A percentile compares a stretch with the other conserved stretches of the same genome.
These are phyloP conservation scores for Yamadazyma sp. DNA, from an alignment of 805 yeast genomes.

Conservation along the genomic window DNA sequence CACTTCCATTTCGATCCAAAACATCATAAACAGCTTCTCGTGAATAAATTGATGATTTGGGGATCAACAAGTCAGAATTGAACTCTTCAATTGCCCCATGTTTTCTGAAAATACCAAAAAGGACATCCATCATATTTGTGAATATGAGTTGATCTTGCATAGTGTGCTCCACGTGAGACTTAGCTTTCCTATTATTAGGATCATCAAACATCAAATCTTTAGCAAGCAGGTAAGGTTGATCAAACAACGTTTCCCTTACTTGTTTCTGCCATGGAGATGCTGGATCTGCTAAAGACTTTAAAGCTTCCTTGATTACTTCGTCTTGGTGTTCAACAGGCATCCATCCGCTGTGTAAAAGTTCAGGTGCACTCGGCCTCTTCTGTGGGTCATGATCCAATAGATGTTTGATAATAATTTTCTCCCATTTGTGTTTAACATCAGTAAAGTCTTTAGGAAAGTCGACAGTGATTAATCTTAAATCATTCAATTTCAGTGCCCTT, in stretches of 20 bases:
- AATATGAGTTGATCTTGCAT: slow-evolving; percentile 54
- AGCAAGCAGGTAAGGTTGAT: slow-evolving; percentile 82
- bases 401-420: slow-evolving; percentile 63
- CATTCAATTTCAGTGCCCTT: slow-evolving; percentile 69
- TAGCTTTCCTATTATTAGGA: slow-evolving; percentile 25
- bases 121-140: slow-evolving; percentile 57
- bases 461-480: slow-evolving; percentile 57
- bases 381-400: slow-evolving; percentile 78
- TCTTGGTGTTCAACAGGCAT: slow-evolving; percentile 90
- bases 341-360: slow-evolving; percentile 74
- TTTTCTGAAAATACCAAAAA: slow-evolving; percentile 60
- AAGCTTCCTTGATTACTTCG: slow-evolving; percentile 82
- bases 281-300: slow-evolving; percentile 82
- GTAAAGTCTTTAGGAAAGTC: slow-evolving; percentile 73
- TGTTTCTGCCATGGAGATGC: slow-evolving; percentile 94
- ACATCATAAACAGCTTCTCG: slow-evolving; percentile 73
- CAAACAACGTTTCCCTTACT: slow-evolving; percentile 81
- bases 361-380: slow-evolving; percentile 76
- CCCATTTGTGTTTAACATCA: slow-evolving; percentile 49
- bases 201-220: slow-evolving; percentile 81
- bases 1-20: slow-evolving; percentile 82
- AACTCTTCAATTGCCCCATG: slow-evolving; percentile 89
- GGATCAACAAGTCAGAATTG: slow-evolving; percentile 67
- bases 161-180: slow-evolving; percentile 25
- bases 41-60: slow-evolving; percentile 68